phyloP scores from a whole-genome alignment of 306 rosid species.

The Dryas drummondii region DNA sequence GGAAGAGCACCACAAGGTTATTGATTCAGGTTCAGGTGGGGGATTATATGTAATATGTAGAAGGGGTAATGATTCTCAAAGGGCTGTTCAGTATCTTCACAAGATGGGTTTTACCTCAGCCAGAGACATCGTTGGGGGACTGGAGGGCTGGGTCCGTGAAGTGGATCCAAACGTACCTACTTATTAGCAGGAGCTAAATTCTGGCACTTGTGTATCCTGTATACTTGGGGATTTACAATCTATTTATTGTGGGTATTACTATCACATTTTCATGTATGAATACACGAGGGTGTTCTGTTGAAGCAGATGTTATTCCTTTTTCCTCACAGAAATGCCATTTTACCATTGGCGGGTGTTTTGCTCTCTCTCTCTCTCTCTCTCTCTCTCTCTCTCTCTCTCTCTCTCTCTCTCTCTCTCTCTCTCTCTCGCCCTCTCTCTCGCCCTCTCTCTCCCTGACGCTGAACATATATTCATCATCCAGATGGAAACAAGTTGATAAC shows the following conservation, averaged over 20 bases:
- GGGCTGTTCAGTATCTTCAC: constrained; percentile 79
- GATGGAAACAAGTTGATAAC: no score
- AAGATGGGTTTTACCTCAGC: constrained; percentile 71
- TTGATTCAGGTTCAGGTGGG: constrained; percentile 21
- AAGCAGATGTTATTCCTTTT: neutral
- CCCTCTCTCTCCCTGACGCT: no score
- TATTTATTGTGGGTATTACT: neutral
- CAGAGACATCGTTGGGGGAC: constrained; percentile 80
- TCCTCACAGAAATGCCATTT: neutral
- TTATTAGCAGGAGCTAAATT: constrained; percentile 22
- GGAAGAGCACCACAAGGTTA: constrained; percentile 4
- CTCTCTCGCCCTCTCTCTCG: no score
- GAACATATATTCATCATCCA: no score
- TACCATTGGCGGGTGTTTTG: neutral
- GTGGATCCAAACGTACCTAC: constrained; percentile 75
- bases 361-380: no score
- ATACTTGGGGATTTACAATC: neutral
- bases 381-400: neutral
- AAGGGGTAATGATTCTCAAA: constrained; percentile 97
- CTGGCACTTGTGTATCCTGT: neutral
- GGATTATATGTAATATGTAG: constrained; percentile 73
- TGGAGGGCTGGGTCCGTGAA: constrained; percentile 76
- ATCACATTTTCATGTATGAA: neutral
- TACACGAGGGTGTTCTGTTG: neutral
- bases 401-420: no score